These are phyloP conservation scores for Ramalina peruviana DNA, from an alignment of 495 filamentous ascomycete genomes.

Conservation along the genomic window DNA sequence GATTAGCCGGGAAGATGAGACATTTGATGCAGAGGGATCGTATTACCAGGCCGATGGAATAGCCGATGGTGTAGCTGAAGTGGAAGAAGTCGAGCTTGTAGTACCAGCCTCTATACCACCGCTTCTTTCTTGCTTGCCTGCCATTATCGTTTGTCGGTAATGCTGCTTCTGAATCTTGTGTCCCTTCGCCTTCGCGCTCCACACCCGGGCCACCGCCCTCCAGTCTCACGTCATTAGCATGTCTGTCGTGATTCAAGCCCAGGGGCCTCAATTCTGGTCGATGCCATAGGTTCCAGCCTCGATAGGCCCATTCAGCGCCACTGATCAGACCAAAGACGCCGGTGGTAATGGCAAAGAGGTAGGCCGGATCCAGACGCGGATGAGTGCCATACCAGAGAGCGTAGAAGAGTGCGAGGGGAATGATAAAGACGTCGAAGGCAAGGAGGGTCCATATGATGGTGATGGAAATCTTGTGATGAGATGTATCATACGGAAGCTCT, in stretches of 20 bases:
- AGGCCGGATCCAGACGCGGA: conserved; percentile 10
- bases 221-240: too few species aligned
- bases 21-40: background rate
- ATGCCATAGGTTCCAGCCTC: conserved; percentile 23
- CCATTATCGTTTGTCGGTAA: too few species aligned
- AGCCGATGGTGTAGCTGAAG: conserved; percentile 44
- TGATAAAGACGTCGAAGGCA: conserved; percentile 35
- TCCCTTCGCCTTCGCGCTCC: too few species aligned
- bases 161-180: too few species aligned
- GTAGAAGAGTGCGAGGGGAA: conserved; percentile 45
- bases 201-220: too few species aligned
- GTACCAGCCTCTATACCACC: background rate
- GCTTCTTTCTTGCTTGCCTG: background rate
- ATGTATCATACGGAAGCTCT: conserved; percentile 41
- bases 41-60: conserved; percentile 26
- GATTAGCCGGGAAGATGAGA: background rate
- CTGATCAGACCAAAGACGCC: conserved; percentile 41
- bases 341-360: conserved; percentile 44
- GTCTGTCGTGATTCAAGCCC: background rate
- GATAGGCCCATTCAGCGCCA: conserved; percentile 42
- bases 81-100: conserved; percentile 46
- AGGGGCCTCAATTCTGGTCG: conserved; percentile 5
- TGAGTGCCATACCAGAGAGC: conserved; percentile 38
- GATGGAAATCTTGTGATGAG: conserved; percentile 39
- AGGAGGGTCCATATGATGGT: conserved; percentile 45